These are phyloP conservation scores for Globisporangium takayamanum DNA, from an alignment of 352 stramenopile genomes.

Conservation along the genomic window DNA sequence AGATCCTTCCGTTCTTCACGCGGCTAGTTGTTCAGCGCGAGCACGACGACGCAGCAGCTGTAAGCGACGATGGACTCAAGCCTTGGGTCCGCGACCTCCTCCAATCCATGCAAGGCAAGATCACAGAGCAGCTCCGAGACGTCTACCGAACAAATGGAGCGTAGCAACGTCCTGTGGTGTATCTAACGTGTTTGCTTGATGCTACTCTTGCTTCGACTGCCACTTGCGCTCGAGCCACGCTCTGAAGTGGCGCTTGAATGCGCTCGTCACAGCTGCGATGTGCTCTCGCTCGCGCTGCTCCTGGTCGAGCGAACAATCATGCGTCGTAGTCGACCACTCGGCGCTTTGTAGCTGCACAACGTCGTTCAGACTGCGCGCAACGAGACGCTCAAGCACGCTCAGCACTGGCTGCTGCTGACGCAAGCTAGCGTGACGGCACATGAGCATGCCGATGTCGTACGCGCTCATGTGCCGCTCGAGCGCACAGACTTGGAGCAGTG, in stretches of 20 bases:
- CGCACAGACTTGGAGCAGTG: conserved; percentile 42
- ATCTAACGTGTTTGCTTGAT: neutral
- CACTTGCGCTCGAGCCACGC: neutral
- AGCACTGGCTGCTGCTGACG: conserved; percentile 22
- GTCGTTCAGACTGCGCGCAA: conserved; percentile 14
- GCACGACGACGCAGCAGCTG: conserved; percentile 4
- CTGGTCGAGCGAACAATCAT: neutral
- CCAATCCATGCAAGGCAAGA: conserved; percentile 62
- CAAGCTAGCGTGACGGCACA: conserved; percentile 34
- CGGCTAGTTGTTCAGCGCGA: conserved; percentile 42
- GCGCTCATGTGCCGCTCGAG: conserved; percentile 38
- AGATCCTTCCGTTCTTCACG: conserved; percentile 57
- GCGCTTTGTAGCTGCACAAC: neutral
- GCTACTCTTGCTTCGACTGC: neutral
- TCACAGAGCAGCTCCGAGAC: conserved; percentile 48
- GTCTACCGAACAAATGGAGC: conserved; percentile 13
- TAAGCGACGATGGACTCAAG: conserved; percentile 20
- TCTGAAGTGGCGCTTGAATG: conserved; percentile 5
- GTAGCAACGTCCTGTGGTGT: too few relatives aligned
- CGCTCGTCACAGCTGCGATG: too few relatives aligned
- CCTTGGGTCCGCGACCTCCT: conserved; percentile 59
- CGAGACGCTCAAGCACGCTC: conserved; percentile 34
- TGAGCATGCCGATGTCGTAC: conserved; percentile 45
- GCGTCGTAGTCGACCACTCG: too few relatives aligned
- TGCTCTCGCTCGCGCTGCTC: neutral